phyloP scores from a whole-genome alignment of 108 stramenopile genomes.

The Conticribra guillardii region DNA sequence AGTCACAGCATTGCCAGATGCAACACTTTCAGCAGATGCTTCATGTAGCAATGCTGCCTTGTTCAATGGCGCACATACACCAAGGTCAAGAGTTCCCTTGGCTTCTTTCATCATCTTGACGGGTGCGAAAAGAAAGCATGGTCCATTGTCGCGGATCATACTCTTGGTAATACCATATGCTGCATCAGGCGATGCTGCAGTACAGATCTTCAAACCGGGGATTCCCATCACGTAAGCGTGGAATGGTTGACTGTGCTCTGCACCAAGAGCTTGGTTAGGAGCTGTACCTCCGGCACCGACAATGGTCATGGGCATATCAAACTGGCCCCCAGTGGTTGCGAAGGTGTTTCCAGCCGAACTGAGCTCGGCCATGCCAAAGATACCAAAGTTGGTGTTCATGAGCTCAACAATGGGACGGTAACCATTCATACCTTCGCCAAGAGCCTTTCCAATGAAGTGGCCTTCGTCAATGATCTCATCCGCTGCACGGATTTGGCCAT shows the following conservation, averaged over 20 bases:
- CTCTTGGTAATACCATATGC: slow-evolving; percentile 97
- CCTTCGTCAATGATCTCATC: slow-evolving; percentile 99
- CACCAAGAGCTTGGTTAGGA: slow-evolving; percentile 97
- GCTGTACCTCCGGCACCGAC: slow-evolving; percentile 98
- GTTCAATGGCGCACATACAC: slow-evolving; percentile 92
- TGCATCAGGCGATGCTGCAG: slow-evolving; percentile 94
- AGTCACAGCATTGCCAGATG: slow-evolving; percentile 90
- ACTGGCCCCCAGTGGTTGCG: slow-evolving; percentile 97
- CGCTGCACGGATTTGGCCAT: slow-evolving; percentile 93
- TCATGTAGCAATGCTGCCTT: slow-evolving; percentile 90
- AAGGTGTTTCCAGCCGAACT: slow-evolving; percentile 97
- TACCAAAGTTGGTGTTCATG: slow-evolving; percentile 99
- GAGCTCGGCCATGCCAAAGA: slow-evolving; percentile 98
- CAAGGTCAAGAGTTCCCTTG: slow-evolving; percentile 90
- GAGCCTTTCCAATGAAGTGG: slow-evolving; percentile 98
- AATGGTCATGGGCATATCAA: slow-evolving; percentile 99
- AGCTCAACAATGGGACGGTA: slow-evolving; percentile 98
- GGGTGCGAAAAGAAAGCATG: slow-evolving; percentile 97
- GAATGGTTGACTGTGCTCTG: slow-evolving; percentile 98
- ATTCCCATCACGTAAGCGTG: slow-evolving; percentile 99
- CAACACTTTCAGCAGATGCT: slow-evolving; percentile 81
- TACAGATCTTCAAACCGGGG: slow-evolving; percentile 98
- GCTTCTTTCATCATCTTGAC: slow-evolving; percentile 99
- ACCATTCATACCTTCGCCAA: slow-evolving; percentile 98
- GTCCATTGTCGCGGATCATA: slow-evolving; percentile 99